Conservation (phyloP, 306 rosid species). For the Prunus davidiana region DNA sequence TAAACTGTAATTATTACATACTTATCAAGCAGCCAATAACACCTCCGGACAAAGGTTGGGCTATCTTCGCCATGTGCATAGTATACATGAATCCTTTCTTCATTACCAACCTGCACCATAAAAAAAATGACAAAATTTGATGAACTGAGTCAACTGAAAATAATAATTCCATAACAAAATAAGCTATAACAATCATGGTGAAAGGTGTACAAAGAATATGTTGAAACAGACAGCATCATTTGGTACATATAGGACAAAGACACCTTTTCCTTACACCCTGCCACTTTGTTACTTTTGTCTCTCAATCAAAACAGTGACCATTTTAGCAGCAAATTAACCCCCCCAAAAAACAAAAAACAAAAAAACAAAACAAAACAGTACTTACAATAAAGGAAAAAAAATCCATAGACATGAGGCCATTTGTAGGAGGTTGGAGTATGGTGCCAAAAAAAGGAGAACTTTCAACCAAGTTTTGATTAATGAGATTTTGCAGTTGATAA, state of each 20-base stretch:
- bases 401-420: not conserved
- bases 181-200: not conserved
- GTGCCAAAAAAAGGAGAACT: not conserved
- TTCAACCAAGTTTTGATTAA: not conserved
- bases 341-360: not conserved
- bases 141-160: not conserved
- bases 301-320: not conserved
- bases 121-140: slow-evolving; percentile 14
- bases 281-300: not conserved
- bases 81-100: slow-evolving; percentile 96
- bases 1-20: slow-evolving; percentile 40
- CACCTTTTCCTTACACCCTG: not conserved
- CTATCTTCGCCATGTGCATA: slow-evolving; percentile 91
- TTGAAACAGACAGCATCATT: not conserved
- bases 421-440: not conserved
- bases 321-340: not conserved
- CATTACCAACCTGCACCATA: slow-evolving; percentile 76
- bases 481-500: not conserved
- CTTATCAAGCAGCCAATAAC: slow-evolving; percentile 99
- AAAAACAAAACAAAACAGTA: not conserved
- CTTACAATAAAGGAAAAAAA: not conserved
- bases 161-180: not conserved
- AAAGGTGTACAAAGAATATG: not conserved
- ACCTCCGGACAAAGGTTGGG: slow-evolving; percentile 80
- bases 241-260: not conserved